These are phyloP conservation scores for Spatholobus suberectus DNA, from an alignment of 306 rosid species.

Conservation along the genomic window DNA sequence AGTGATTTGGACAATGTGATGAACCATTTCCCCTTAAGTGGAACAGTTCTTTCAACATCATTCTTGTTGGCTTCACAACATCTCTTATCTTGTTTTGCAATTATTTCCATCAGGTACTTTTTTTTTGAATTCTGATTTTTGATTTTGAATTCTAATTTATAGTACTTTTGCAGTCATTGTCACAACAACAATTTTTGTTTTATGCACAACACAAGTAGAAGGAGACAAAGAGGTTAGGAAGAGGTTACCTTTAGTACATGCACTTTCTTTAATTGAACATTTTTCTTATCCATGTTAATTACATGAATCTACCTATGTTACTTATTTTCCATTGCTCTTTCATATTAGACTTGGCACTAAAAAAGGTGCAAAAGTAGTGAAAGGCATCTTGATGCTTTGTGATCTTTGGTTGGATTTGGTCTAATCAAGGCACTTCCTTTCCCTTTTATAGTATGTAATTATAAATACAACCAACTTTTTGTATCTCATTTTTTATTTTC, in stretches of 20 bases:
- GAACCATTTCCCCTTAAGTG: slow-evolving; percentile 54
- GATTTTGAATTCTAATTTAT: slow-evolving; percentile 22
- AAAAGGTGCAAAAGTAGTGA: slow-evolving; percentile 65
- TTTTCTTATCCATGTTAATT: slow-evolving; percentile 10
- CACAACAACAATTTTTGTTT: too few relatives aligned
- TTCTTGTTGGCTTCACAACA: too few relatives aligned
- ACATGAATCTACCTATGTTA: background rate
- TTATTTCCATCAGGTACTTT: slow-evolving; percentile 85
- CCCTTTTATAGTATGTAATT: slow-evolving; percentile 61
- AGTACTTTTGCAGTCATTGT: slow-evolving; percentile 39
- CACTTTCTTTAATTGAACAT: slow-evolving; percentile 5
- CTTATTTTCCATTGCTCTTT: background rate
- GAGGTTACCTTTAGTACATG: slow-evolving; percentile 77
- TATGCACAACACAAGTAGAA: slow-evolving; percentile 56
- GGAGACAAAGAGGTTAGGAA: slow-evolving; percentile 79
- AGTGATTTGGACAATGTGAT: slow-evolving; percentile 53
- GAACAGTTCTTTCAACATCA: slow-evolving; percentile 69
- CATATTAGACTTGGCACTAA: slow-evolving; percentile 82
- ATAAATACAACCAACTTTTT: slow-evolving; percentile 9
- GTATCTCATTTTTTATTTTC: background rate
- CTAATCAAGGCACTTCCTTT: slow-evolving; percentile 64
- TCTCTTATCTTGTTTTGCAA: slow-evolving; percentile 87
- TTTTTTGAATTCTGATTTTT: too few relatives aligned
- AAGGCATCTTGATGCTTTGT: slow-evolving; percentile 57
- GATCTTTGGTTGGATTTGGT: slow-evolving; percentile 61